Base-by-base conservation (phyloP, 352 stramenopile genomes). In the Pythium brachiatum region DNA sequence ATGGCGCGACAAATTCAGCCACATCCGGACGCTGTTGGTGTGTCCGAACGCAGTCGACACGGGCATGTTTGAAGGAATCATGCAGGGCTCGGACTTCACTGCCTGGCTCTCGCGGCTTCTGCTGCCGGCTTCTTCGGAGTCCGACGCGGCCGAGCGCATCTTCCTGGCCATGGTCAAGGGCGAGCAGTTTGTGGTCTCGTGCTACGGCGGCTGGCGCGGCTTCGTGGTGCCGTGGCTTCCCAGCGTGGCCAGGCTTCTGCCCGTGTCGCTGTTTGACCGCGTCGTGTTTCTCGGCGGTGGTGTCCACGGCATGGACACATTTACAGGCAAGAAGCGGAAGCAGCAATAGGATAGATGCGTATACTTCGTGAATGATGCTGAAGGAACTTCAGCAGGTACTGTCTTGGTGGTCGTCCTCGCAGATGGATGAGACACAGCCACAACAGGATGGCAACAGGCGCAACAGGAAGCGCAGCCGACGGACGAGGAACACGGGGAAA, bases 221-320 rank as follows among this genome's bases (percentile, higher is more conserved):
- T 21, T 78, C 26, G 66, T 74, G 11, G 68, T 90, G 8, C 75
- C 81, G 12, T 92, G 78, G 76, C 68, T 75, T 3, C 76, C 75
- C 7, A 66, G 46, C 20, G 23, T 90, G 18, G 70, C 75, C n/a
- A 68, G 80, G 20, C 52, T 88, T 27, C 62, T 93, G n/a, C 83
- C 83, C 20, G 70, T 88, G 38, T 51, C 70, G 21, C 41, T 81
- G 36, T 87, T 76, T 53, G 80, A 90, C 36, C 57, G 15, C 32
- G 60, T 89, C n/a, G 63, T 91, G 48, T 74, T 64, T 2, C 41
- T 93, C 20, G 76, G 73, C 20, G 83, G 83, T 13, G 83, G 81
- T n/a, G 60, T 86, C 32, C 69, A 85, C 38, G 83, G 81, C 38
- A 93, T 91, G 83, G 80, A 91, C 55, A 86, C 79, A 27, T 93